Percentiles rank a stretch among this genome's conserved stretches.
Evolutionary conservation across 495 filamentous ascomycete genomes (phyloP).

Genomic region (Penicillium subrubescens): DNA sequence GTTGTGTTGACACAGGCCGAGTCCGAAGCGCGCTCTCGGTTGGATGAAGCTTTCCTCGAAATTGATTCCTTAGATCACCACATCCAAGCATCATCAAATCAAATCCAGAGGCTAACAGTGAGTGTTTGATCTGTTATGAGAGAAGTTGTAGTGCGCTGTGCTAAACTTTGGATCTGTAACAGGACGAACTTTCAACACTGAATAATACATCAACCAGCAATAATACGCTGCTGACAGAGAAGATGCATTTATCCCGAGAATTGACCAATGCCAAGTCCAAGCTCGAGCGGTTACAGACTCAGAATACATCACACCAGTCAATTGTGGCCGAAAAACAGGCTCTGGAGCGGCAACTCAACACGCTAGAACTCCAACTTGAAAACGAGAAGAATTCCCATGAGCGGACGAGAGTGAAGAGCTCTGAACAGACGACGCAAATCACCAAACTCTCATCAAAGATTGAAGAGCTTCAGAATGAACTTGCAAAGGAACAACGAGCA

Average conservation of each 20-base stretch:
- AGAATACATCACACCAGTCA: slow-evolving; percentile 65
- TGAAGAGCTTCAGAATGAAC: slow-evolving; percentile 44
- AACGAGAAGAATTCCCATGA: slow-evolving; percentile 71
- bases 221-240: slow-evolving; percentile 72
- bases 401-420: slow-evolving; percentile 56
- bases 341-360: slow-evolving; percentile 71
- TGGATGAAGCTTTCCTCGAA: slow-evolving; percentile 58
- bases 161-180: slow-evolving; percentile 1
- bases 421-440: slow-evolving; percentile 48
- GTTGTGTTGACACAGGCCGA: slow-evolving; percentile 49
- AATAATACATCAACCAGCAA: slow-evolving; percentile 64
- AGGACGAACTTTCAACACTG: slow-evolving; percentile 70
- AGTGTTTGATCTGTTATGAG: slow-evolving; percentile 2
- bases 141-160: background rate
- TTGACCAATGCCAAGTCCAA: slow-evolving; percentile 71
- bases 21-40: slow-evolving; percentile 57
- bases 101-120: slow-evolving; percentile 72
- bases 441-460: slow-evolving; percentile 41
- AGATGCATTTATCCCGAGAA: slow-evolving; percentile 71
- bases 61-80: slow-evolving; percentile 57
- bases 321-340: slow-evolving; percentile 73
- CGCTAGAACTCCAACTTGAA: slow-evolving; percentile 77
- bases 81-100: slow-evolving; percentile 58
- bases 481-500: slow-evolving; percentile 48
- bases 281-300: slow-evolving; percentile 73